A percentile compares a stretch with the other conserved stretches of the same genome.
These are phyloP conservation scores for Phaffia australis DNA, from an alignment of 768 basidiomycete species.

Conservation along the genomic window DNA sequence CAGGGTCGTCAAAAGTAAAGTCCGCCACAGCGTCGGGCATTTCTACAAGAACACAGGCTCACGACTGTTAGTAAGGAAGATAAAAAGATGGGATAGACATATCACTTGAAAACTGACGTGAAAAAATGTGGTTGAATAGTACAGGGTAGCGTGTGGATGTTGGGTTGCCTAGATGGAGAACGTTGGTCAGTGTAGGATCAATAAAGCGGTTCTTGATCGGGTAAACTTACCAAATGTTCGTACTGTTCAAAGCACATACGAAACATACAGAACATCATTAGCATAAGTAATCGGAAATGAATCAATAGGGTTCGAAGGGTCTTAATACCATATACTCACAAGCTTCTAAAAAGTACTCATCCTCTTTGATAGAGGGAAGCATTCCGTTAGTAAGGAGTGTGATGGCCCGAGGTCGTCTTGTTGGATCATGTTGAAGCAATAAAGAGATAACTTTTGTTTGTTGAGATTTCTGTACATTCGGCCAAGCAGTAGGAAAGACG, in stretches of 20 bases:
- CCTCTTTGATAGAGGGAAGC: conserved; percentile 24
- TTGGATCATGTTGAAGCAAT: conserved; percentile 71
- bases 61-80: background rate
- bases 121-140: conserved; percentile 23
- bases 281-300: background rate
- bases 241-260: background rate
- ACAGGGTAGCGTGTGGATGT: conserved; percentile 20
- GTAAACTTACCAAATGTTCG: conserved; percentile 3
- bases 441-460: conserved; percentile 65
- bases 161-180: conserved; percentile 8
- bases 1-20: conserved; percentile 25
- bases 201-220: too few relatives aligned
- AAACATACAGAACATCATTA: background rate
- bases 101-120: conserved; percentile 1
- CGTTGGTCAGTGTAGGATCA: too few relatives aligned
- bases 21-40: conserved; percentile 24
- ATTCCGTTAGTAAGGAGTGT: conserved; percentile 19
- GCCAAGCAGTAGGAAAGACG: conserved; percentile 66
- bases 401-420: conserved; percentile 48
- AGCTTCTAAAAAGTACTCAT: conserved; percentile 26
- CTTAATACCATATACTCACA: conserved; percentile 1
- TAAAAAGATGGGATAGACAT: background rate
- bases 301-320: too few relatives aligned
- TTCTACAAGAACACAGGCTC: background rate
- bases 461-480: conserved; percentile 41